phyloP scores from a whole-genome alignment of 2,329 filamentous ascomycete species.

The Apiospora rasikravindrae region DNA sequence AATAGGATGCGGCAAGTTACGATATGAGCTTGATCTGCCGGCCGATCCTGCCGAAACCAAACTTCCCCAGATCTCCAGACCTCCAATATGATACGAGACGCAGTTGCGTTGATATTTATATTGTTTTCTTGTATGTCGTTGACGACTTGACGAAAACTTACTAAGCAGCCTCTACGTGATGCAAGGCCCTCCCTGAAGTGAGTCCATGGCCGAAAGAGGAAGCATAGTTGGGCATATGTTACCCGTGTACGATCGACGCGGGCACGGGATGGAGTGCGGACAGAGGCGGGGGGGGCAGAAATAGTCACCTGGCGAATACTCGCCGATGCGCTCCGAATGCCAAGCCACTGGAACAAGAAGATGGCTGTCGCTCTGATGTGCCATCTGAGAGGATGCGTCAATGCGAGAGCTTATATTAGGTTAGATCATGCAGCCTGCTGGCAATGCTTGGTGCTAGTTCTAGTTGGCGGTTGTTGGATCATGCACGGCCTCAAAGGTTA shows the following conservation, averaged over 20 bases:
- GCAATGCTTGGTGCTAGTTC: conserved; percentile 10
- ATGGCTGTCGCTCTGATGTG: conserved; percentile 11
- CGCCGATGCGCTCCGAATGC: conserved; percentile 1
- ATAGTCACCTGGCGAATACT: background rate
- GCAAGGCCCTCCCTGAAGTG: background rate
- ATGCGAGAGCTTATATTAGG: background rate
- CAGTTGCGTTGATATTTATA: background rate
- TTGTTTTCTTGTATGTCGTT: background rate
- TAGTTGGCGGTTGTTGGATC: background rate
- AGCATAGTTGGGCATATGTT: conserved; percentile 4
- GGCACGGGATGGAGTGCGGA: background rate
- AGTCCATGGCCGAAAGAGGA: background rate
- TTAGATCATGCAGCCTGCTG: conserved; percentile 13
- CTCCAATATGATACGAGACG: background rate
- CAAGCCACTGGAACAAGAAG: background rate
- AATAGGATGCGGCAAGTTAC: background rate
- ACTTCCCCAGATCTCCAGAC: background rate
- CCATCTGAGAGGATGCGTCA: conserved; percentile 15
- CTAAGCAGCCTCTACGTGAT: background rate
- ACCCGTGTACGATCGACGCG: conserved; percentile 10
- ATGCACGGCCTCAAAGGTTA: background rate
- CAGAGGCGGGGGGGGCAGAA: background rate
- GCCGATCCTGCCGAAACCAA: background rate
- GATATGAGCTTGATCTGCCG: background rate
- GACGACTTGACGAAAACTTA: background rate